These are phyloP conservation scores for Hansenula sp. DNA, from an alignment of 1,139 yeast species.

Conservation along the genomic window DNA sequence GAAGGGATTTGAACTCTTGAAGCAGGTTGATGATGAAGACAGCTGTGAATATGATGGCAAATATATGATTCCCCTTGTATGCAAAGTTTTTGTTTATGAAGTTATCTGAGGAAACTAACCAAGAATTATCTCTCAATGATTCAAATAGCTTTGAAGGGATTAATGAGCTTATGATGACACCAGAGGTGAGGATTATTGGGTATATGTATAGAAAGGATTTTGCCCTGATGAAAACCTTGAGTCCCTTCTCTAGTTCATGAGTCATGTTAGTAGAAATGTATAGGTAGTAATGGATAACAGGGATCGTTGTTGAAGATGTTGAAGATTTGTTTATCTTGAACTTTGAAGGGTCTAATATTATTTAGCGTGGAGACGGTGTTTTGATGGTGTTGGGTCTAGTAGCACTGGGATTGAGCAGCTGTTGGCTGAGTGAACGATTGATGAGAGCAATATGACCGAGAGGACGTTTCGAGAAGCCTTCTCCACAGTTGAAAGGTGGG, in stretches of 20 bases:
- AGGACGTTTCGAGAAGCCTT: too few relatives aligned
- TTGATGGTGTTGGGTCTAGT: too few relatives aligned
- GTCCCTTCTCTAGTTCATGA: background rate
- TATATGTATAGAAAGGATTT: conserved; percentile 5
- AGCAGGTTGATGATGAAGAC: conserved; percentile 12
- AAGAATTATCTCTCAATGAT: background rate
- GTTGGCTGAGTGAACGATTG: too few relatives aligned
- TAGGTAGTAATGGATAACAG: too few relatives aligned
- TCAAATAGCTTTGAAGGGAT: background rate
- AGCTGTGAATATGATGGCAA: conserved; percentile 23
- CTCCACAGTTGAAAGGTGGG: too few relatives aligned
- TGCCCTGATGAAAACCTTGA: background rate
- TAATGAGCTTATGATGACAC: conserved; percentile 1
- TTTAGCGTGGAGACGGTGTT: too few relatives aligned
- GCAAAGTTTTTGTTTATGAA: conserved; percentile 31
- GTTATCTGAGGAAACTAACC: conserved; percentile 23
- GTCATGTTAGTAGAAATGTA: background rate
- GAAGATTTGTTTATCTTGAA: background rate
- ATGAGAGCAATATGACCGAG: too few relatives aligned
- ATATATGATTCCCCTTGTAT: conserved; percentile 30
- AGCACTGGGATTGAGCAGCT: too few relatives aligned
- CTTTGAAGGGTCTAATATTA: too few relatives aligned
- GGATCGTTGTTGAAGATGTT: too few relatives aligned
- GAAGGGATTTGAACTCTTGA: conserved; percentile 2
- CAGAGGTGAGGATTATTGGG: conserved; percentile 10